Conservation (phyloP, 1,284 basidiomycete species). For the Leccinum variabile region DNA sequence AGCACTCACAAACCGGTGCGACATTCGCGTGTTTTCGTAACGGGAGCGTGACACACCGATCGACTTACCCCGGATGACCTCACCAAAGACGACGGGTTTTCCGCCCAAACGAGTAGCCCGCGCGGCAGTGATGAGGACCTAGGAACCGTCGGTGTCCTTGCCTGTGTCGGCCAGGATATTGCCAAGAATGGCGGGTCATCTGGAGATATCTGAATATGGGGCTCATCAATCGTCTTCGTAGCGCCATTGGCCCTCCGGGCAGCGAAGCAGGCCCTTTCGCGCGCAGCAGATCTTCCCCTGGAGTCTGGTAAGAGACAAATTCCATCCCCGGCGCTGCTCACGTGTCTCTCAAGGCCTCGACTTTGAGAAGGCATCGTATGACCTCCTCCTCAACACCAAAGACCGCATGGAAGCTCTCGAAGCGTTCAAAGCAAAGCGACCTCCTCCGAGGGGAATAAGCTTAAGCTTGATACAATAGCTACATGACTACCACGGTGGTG, state of each 20-base stretch:
- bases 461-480: neutral
- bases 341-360: conserved; percentile 61
- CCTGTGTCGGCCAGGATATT: conserved; percentile 45
- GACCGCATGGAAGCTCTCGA: conserved; percentile 85
- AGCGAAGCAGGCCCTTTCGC: conserved; percentile 86
- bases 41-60: neutral
- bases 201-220: neutral
- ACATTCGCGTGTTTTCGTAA: conserved; percentile 19
- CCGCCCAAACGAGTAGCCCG: too few relatives aligned
- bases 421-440: conserved; percentile 89
- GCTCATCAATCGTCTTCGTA: conserved; percentile 32
- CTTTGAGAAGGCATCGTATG: conserved; percentile 86
- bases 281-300: conserved; percentile 74
- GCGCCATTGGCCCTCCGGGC: conserved; percentile 88
- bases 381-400: conserved; percentile 73
- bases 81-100: too few relatives aligned
- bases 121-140: too few relatives aligned
- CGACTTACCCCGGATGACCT: too few relatives aligned
- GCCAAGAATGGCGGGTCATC: conserved; percentile 60
- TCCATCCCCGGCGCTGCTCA: conserved; percentile 2
- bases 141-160: too few relatives aligned
- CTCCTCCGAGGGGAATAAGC: conserved; percentile 79
- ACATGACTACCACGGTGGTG: neutral
- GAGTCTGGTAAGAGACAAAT: conserved; percentile 56
- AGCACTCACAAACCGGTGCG: neutral